These are phyloP conservation scores for Amanita fuliginea DNA, from an alignment of 768 basidiomycete genomes.

Conservation along the genomic window DNA sequence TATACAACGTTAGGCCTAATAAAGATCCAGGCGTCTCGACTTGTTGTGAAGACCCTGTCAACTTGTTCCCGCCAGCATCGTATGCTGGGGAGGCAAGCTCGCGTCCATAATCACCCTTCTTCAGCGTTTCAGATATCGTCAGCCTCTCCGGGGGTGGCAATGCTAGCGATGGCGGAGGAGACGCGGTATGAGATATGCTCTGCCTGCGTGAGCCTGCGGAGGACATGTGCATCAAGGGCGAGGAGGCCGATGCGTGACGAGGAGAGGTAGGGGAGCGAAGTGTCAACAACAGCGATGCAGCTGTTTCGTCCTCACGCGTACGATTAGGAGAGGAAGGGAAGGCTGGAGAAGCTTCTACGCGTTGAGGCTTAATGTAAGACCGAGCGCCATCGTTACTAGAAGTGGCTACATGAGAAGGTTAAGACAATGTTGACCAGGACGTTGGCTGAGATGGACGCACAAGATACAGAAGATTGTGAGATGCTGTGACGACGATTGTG, in stretches of 20 bases:
- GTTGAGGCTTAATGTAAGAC: background rate
- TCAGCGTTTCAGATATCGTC: background rate
- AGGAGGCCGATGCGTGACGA: background rate
- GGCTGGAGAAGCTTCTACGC: background rate
- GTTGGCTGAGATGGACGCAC: background rate
- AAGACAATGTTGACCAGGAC: background rate
- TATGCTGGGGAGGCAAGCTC: background rate
- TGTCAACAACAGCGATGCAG: constrained; percentile 55
- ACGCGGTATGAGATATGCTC: background rate
- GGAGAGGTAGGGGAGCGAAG: constrained; percentile 15
- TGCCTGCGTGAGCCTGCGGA: constrained; percentile 2
- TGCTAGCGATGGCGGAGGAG: background rate
- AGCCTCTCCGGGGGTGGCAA: background rate
- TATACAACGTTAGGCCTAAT: background rate
- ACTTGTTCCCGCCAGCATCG: background rate
- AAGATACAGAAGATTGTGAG: background rate
- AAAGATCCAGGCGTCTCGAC: constrained; percentile 3
- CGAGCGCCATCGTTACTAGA: background rate
- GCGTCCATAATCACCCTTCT: background rate
- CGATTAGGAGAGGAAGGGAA: constrained; percentile 13
- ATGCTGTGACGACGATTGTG: background rate
- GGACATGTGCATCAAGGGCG: background rate
- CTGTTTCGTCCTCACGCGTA: constrained; percentile 60
- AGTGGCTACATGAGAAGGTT: background rate
- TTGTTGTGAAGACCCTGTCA: background rate